Percentiles rank a stretch among this genome's conserved stretches.
Conservation (phyloP, 352 stramenopile species). For the Phytophthora pistaciae region DNA sequence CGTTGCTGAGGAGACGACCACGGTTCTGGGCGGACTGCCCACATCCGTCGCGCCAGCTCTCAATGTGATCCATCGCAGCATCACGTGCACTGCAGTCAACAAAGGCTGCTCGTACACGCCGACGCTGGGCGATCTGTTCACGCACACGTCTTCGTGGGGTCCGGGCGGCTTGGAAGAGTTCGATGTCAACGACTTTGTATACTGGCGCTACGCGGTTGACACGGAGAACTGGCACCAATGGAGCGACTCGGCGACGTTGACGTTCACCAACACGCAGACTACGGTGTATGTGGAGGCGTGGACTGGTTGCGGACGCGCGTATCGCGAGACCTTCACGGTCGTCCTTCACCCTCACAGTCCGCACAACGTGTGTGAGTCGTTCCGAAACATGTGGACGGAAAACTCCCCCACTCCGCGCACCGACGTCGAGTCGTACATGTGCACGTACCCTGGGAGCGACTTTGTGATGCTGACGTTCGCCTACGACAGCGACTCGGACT, state of each 20-base stretch:
- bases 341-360: conserved; percentile 48
- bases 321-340: conserved; percentile 34
- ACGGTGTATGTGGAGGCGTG: conserved; percentile 61
- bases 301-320: conserved; percentile 54
- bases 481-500: conserved; percentile 18
- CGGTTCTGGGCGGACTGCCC: conserved; percentile 15
- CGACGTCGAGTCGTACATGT: conserved; percentile 5
- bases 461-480: conserved; percentile 30
- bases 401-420: conserved; percentile 13
- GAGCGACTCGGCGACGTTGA: conserved; percentile 11
- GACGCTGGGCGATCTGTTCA: conserved; percentile 16
- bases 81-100: conserved; percentile 24
- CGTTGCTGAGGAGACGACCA: conserved; percentile 4
- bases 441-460: conserved; percentile 31
- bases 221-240: conserved; percentile 19
- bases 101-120: conserved; percentile 18
- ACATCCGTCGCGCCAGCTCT: not conserved
- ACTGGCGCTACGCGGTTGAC: conserved; percentile 60
- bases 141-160: conserved; percentile 7
- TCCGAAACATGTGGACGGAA: conserved; percentile 30
- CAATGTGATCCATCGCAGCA: conserved; percentile 23
- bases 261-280: conserved; percentile 36
- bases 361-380: conserved; percentile 12
- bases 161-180: not conserved
- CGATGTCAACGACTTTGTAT: conserved; percentile 29